phyloP scores from a whole-genome alignment of 306 rosid genomes.

The Cotoneaster glaucophyllus region DNA sequence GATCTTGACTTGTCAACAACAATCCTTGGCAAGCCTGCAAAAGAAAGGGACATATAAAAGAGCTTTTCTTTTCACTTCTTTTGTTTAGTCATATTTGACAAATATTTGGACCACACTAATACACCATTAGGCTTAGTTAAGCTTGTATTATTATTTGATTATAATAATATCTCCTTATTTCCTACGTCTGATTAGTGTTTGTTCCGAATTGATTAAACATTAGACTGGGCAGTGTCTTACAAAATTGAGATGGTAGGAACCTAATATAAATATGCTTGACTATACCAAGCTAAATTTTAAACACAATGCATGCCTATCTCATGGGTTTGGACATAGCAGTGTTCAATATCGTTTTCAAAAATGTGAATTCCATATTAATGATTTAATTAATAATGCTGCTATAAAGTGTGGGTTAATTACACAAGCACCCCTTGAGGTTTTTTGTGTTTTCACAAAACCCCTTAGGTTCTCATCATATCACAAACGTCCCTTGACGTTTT shows the following conservation, averaged over 20 bases:
- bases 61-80: conserved; percentile 9
- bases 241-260: not conserved
- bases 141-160: conserved; percentile 11
- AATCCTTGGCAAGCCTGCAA: not conserved
- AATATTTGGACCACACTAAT: not conserved
- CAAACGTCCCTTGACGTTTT: too few species aligned
- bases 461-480: too few species aligned
- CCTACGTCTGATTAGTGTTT: not conserved
- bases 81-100: not conserved
- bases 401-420: too few species aligned
- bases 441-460: too few species aligned
- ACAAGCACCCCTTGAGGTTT: too few species aligned
- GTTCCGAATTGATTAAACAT: conserved; percentile 14
- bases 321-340: not conserved
- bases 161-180: not conserved
- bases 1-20: conserved; percentile 15
- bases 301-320: not conserved
- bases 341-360: too few species aligned
- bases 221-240: not conserved
- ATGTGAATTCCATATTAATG: not conserved
- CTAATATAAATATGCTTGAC: not conserved
- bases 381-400: not conserved
- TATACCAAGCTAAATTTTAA: too few species aligned
- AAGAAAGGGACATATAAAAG: conserved; percentile 9
- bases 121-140: conserved; percentile 6